Base-by-base conservation (phyloP, 1,284 basidiomycete genomes). In the Ustilago bromivora region DNA sequence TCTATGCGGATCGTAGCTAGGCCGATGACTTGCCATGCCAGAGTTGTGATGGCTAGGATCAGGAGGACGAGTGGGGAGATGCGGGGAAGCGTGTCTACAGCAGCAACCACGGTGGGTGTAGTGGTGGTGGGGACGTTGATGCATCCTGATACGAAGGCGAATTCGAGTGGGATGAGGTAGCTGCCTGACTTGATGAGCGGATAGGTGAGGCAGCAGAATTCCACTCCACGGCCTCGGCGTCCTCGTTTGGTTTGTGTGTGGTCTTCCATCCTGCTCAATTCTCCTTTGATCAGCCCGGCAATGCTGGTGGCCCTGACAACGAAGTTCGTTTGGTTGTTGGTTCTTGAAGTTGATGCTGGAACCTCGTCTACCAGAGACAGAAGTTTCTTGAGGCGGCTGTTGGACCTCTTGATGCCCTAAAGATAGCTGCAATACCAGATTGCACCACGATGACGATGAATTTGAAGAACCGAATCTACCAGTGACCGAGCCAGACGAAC, bases 151-250 rank as follows among this genome's bases (percentile, higher is more conserved):
- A 80, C 76, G 49, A 80, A 69, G 31, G 64, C 67, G 49, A 65
- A 77, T 36, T 80, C 79, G 46, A 80, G 63, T 9, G 71, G 56
- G 51, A 79, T 69, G 8, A 78, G 63, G 65, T 80, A 80, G 19
- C 73, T 61, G 3, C 79, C 79, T 0, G 60, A 61, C 51, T 80
- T 80, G 64, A 80, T 63, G 40, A 80, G 70, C 3, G 79, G 73
- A 23, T 79, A 65, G 15, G 66, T 54, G 1, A 71, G 65, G 40
- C 77, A 79, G 77, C 77, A 79, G 57, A 79, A 79, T 31, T 76
- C 71, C 3, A 69, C 23, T 6, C 77, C 77, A 46, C 72, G 43
- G 6, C 61, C 40, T 40, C 62, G 58, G 8, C 54, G 10, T 4
- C 28, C 34, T 41, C 61, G 61, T 8, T n/a, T 19, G n/a, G 43